Conservation (phyloP, 2,329 filamentous ascomycete species). For the Diaporthe sp. region DNA sequence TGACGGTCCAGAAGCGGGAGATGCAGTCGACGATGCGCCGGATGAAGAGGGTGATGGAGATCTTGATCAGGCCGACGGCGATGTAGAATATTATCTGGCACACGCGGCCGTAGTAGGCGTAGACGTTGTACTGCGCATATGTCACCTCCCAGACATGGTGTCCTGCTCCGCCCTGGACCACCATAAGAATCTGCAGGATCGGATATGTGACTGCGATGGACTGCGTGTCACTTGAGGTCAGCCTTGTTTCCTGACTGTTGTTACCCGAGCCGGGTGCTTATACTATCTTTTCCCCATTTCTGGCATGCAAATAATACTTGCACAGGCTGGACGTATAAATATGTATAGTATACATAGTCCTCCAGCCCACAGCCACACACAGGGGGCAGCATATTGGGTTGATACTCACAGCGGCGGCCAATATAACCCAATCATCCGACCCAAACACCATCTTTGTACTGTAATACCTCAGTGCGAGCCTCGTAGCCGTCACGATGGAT, state of each 20-base stretch:
- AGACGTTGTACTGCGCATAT: conserved; percentile 48
- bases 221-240: not conserved
- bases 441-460: conserved; percentile 48
- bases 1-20: conserved; percentile 47
- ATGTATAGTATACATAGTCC: not conserved
- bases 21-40: conserved; percentile 51
- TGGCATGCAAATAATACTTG: not conserved
- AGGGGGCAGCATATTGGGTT: not conserved
- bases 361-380: not conserved
- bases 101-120: conserved; percentile 45
- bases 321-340: not conserved
- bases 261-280: not conserved
- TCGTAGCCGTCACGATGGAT: conserved; percentile 46
- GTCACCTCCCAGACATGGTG: conserved; percentile 48
- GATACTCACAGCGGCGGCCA: conserved; percentile 48
- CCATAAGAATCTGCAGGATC: conserved; percentile 25
- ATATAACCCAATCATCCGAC: conserved; percentile 50
- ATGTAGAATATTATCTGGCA: conserved; percentile 48
- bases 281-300: not conserved
- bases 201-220: conserved; percentile 35
- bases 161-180: not conserved
- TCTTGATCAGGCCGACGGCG: conserved; percentile 52
- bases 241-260: not conserved
- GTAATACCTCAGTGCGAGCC: conserved; percentile 47
- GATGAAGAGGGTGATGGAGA: conserved; percentile 54